phyloP scores from a whole-genome alignment of 2,329 filamentous ascomycete genomes.

The Penicillium sclerotigenum region DNA sequence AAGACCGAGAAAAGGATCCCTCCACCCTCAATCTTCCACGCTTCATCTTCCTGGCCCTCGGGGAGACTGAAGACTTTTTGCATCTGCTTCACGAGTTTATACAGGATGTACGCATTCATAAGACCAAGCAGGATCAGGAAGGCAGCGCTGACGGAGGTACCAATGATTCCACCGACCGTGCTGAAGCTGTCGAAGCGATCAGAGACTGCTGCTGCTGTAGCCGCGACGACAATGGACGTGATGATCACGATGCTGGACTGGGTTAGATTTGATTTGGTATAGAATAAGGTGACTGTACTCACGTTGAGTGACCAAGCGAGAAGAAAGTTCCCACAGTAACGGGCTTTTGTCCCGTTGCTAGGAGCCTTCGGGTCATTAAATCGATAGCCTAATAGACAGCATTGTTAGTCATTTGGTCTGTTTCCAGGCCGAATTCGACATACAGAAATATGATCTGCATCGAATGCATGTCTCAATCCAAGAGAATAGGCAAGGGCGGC shows the following conservation, averaged over 20 bases:
- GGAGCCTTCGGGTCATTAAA: constrained; percentile 84
- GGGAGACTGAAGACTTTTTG: constrained; percentile 54
- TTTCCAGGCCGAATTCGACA: background rate
- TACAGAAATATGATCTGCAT: constrained; percentile 84
- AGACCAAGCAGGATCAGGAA: constrained; percentile 79
- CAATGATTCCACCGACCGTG: constrained; percentile 80
- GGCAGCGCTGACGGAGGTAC: constrained; percentile 77
- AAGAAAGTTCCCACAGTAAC: constrained; percentile 95
- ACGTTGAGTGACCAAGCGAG: constrained; percentile 85
- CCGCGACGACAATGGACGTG: constrained; percentile 88
- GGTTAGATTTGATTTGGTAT: constrained; percentile 1
- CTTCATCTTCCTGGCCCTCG: constrained; percentile 48
- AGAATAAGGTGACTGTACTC: constrained; percentile 11
- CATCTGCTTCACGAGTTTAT: constrained; percentile 69
- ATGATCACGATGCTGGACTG: constrained; percentile 69
- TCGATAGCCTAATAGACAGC: constrained; percentile 71
- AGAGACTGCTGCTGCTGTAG: constrained; percentile 78
- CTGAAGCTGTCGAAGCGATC: constrained; percentile 77
- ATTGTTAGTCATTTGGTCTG: constrained; percentile 23
- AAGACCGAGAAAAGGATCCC: constrained; percentile 72
- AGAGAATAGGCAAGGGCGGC: constrained; percentile 84
- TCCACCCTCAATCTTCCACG: constrained; percentile 69
- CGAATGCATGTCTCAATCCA: constrained; percentile 88
- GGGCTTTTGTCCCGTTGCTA: constrained; percentile 79
- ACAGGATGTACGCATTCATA: constrained; percentile 83